phyloP scores from a whole-genome alignment of 768 basidiomycete genomes.

The Saitozyma podzolica region DNA sequence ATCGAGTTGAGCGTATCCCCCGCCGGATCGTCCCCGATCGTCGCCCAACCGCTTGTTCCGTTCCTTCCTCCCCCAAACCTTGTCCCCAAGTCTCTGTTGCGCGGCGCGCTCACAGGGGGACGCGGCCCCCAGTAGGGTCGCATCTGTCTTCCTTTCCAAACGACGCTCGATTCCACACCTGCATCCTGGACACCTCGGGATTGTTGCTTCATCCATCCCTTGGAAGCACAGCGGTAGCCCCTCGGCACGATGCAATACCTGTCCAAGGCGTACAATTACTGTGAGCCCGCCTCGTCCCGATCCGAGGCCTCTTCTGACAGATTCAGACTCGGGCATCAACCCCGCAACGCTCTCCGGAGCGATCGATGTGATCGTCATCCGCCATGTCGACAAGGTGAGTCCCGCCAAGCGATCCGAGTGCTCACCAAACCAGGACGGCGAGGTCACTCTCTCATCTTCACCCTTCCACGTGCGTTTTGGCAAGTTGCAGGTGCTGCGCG shows the following conservation, averaged over 20 bases:
- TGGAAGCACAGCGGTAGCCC: too few species aligned
- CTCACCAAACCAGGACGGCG: slow-evolving; percentile 30
- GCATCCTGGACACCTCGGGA: too few species aligned
- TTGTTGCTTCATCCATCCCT: too few species aligned
- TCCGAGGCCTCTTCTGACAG: background rate
- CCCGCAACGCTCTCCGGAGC: slow-evolving; percentile 96
- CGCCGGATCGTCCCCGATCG: too few species aligned
- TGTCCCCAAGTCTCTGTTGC: too few species aligned
- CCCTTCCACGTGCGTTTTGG: slow-evolving; percentile 98
- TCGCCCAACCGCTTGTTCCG: too few species aligned
- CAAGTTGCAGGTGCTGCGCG: slow-evolving; percentile 91
- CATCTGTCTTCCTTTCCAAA: too few species aligned
- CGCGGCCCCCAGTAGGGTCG: too few species aligned
- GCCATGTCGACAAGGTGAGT: slow-evolving; percentile 60
- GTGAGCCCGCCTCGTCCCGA: slow-evolving; percentile 22
- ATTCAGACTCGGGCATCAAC: slow-evolving; percentile 64
- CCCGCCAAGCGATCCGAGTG: background rate
- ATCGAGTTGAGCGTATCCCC: too few species aligned
- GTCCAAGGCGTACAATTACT: slow-evolving; percentile 54
- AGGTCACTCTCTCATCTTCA: slow-evolving; percentile 67
- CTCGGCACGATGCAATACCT: slow-evolving; percentile 49
- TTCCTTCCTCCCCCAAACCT: too few species aligned
- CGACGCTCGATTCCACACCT: too few species aligned
- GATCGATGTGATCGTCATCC: slow-evolving; percentile 96
- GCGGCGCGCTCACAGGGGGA: too few species aligned